A percentile compares a stretch with the other conserved stretches of the same genome.
phyloP scores from a whole-genome alignment of 345 rosid genomes.

The Pelargonium nanum region DNA sequence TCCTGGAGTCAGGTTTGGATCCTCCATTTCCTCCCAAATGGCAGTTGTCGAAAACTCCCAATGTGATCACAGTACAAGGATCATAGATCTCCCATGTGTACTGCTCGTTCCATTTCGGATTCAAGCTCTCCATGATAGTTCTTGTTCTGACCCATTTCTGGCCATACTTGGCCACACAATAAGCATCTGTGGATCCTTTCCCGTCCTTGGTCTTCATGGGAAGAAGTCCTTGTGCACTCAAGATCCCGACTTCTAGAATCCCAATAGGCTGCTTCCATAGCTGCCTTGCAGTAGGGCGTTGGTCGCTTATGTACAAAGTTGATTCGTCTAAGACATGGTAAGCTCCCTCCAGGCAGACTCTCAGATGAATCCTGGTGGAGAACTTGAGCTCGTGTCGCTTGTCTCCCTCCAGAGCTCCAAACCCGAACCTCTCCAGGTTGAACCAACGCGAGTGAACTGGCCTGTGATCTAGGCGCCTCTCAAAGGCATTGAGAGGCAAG shows the following conservation, averaged over 20 bases:
- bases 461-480: slow-evolving; percentile 73
- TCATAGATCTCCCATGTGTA: slow-evolving; percentile 89
- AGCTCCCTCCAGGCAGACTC: slow-evolving; percentile 85
- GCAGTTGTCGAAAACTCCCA: slow-evolving; percentile 78
- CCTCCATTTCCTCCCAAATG: slow-evolving; percentile 50
- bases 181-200: slow-evolving; percentile 57
- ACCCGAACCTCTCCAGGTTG: slow-evolving; percentile 75
- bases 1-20: slow-evolving; percentile 47
- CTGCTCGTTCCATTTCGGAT: slow-evolving; percentile 84
- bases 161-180: slow-evolving; percentile 77
- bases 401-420: slow-evolving; percentile 71
- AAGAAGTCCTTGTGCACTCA: slow-evolving; percentile 66
- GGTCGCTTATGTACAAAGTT: slow-evolving; percentile 75
- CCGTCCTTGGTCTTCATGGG: slow-evolving; percentile 70
- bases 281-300: slow-evolving; percentile 73
- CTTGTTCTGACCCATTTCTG: slow-evolving; percentile 86
- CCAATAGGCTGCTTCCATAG: slow-evolving; percentile 86
- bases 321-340: slow-evolving; percentile 92
- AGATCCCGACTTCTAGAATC: slow-evolving; percentile 73
- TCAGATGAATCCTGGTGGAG: slow-evolving; percentile 61
- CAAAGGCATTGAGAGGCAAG: slow-evolving; percentile 45
- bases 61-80: slow-evolving; percentile 67
- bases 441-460: slow-evolving; percentile 75
- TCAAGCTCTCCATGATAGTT: slow-evolving; percentile 55
- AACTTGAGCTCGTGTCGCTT: slow-evolving; percentile 75